A percentile compares a stretch with the other conserved stretches of the same genome.
phyloP scores from a whole-genome alignment of 352 stramenopile genomes.

The Albugo laibachii region DNA sequence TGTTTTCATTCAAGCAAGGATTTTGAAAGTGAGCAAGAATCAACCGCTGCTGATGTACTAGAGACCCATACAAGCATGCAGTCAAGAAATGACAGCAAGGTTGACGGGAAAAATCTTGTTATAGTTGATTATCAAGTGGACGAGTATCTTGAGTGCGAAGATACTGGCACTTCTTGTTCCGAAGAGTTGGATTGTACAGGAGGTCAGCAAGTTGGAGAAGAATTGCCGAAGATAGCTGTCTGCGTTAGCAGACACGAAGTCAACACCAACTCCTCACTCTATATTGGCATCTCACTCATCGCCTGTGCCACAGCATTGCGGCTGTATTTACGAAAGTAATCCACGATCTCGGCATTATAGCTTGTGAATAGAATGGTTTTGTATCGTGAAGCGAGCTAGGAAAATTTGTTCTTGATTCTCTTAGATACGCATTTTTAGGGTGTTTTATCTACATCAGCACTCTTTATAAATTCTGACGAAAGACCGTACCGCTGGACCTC shows the following conservation, averaged over 20 bases:
- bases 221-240: background rate
- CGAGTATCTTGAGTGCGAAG: background rate
- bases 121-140: background rate
- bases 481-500: slow-evolving; percentile 31
- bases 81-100: background rate
- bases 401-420: too few relatives aligned
- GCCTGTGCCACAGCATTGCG: background rate
- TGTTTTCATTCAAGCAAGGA: background rate
- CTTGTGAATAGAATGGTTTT: too few relatives aligned
- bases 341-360: too few relatives aligned
- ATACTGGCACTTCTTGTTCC: background rate
- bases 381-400: too few relatives aligned
- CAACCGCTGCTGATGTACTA: background rate
- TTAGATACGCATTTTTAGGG: too few relatives aligned
- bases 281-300: background rate
- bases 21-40: background rate
- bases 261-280: background rate
- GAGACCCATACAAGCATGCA: background rate
- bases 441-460: too few relatives aligned
- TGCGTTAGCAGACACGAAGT: background rate
- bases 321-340: too few relatives aligned
- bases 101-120: background rate
- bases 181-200: background rate
- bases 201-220: background rate
- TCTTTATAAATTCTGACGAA: too few relatives aligned